Base-by-base conservation (phyloP, 2,329 filamentous ascomycete species). In the Cercospora zeae-maydis region DNA sequence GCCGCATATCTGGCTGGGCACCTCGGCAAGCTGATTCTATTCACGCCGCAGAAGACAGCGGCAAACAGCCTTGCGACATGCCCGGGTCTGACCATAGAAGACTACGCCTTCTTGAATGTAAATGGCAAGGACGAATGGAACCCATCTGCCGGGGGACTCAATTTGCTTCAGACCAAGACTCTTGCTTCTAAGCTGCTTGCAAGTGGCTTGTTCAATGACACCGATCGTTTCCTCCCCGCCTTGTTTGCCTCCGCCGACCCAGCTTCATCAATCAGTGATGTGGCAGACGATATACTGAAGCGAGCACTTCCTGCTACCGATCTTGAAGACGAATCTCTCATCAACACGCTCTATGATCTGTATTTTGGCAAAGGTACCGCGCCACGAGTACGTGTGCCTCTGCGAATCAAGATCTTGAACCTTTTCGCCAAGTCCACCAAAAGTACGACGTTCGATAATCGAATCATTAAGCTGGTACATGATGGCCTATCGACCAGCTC, bases 231-330 rank as follows among this genome's bases (percentile, higher is more conserved):
- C 70, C 76, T 97, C 11, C 89, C 93, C 0, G 89, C 92, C 0
- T 78, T 98, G 1, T 92, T 90, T 73, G 92, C 93, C 4, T 88
- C 92, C 27, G 88, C 92, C 0, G 93, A 93, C 76, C 80, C 87
- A 1, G 95, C 97, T 67, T 91, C 88, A 36, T 85, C 89, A 8
- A 87, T 97, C 37, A 87, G 90, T 10, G 86, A 89, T n/a, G 80
- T 91, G n/a, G 93, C 91, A 0, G 92, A 97, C 61, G 92, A 96
- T 70, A 85, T 96, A 54, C 77, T 98, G 67, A 99, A 97, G 77
- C 84, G 93, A 67, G 89, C 86, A 31, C 83, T 81, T 30, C 80
- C 85, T 9, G 80, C 86, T 1, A 84, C 90, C 8, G 86, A 90
- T 8, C 79, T 97, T 27, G 93, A 98, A 74, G 84, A 91, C 65